Base-by-base conservation (phyloP, 495 filamentous ascomycete species). In the Lasiosphaeria ovina region DNA sequence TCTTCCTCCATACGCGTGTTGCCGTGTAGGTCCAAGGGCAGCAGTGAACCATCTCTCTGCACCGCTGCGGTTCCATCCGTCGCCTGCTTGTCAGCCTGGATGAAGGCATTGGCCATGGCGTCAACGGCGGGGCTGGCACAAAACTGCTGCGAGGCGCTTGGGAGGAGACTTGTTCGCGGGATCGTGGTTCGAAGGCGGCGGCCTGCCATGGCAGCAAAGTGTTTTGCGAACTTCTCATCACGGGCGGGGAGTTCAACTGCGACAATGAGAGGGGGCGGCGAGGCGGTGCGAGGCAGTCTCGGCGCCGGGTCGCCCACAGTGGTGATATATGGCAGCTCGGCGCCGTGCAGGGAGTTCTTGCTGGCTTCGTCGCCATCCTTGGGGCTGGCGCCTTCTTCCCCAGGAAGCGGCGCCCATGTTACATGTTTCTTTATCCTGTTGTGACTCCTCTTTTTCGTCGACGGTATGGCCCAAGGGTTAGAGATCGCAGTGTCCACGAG, bases 21-120 rank as follows among this genome's bases (percentile, higher is more conserved):
- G 5, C 44, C 31, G 14, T 38, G 33, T 32, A 36, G 14, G 9
- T n/a, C 14, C 51, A 36, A 38, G 9, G 12, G 47, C 34, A 35
- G 33, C 35, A 12, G 12, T 35, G 51, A 38, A 3, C 12, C 8
- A 16, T 47, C 44, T 47, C 12, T 1, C 7, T 9, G 14, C 10
- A 24, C 33, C 12, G 16, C 6, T 24, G 17, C 35, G n/a, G 54
- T 52, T 32, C 59, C 34, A 6, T 51, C 61, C 11, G 17, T 24
- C 40, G 32, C 17, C 6, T 11, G 34, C 40, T 31, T 16, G 38
- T 65, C 69, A 31, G 62, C 69, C 38, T 60, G 53, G 11, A 68
- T 55, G 52, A 79, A 80, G 16, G 72, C 69, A 34, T 72, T 63
- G 4, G 77, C 77, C 77, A 80, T 78, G 0, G 71, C 77, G 12